These are phyloP conservation scores for Metschnikowia sp. DNA, from an alignment of 805 yeast species.

Conservation along the genomic window DNA sequence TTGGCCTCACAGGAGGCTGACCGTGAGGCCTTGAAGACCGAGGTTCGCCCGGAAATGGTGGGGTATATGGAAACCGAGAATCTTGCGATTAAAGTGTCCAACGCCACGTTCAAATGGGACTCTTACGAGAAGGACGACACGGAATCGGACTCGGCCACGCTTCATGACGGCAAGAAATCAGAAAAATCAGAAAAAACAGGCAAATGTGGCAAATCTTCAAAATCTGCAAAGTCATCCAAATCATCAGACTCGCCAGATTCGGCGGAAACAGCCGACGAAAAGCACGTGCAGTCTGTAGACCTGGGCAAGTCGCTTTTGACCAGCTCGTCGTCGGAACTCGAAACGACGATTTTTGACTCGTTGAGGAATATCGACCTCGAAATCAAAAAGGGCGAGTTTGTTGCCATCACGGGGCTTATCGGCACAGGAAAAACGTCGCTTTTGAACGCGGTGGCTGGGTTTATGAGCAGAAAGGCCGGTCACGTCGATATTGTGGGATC, in stretches of 20 bases:
- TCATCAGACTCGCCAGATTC: too few relatives aligned
- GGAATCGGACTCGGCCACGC: slow-evolving; percentile 8
- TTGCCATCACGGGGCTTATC: slow-evolving; percentile 74
- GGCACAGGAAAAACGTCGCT: slow-evolving; percentile 82
- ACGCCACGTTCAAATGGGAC: slow-evolving; percentile 72
- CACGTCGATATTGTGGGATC: slow-evolving; percentile 50
- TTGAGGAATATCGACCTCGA: slow-evolving; percentile 48
- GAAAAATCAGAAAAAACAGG: neutral
- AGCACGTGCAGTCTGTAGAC: neutral
- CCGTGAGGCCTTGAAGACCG: slow-evolving; percentile 27
- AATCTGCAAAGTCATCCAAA: too few relatives aligned
- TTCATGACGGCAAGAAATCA: slow-evolving; percentile 26
- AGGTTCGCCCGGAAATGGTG: slow-evolving; percentile 23
- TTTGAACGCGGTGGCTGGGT: slow-evolving; percentile 66
- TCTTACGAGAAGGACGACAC: slow-evolving; percentile 19
- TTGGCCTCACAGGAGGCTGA: slow-evolving; percentile 46
- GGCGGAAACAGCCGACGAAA: slow-evolving; percentile 2
- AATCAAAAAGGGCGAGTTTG: slow-evolving; percentile 62
- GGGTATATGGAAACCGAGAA: slow-evolving; percentile 23
- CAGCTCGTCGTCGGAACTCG: slow-evolving; percentile 7
- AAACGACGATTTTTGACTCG: slow-evolving; percentile 39
- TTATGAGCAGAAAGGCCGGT: slow-evolving; percentile 59
- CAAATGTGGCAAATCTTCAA: too few relatives aligned
- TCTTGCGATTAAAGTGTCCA: slow-evolving; percentile 45
- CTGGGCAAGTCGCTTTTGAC: slow-evolving; percentile 1